These are phyloP conservation scores for Pichia thaimueangensis DNA, from an alignment of 805 yeast species.

Conservation along the genomic window DNA sequence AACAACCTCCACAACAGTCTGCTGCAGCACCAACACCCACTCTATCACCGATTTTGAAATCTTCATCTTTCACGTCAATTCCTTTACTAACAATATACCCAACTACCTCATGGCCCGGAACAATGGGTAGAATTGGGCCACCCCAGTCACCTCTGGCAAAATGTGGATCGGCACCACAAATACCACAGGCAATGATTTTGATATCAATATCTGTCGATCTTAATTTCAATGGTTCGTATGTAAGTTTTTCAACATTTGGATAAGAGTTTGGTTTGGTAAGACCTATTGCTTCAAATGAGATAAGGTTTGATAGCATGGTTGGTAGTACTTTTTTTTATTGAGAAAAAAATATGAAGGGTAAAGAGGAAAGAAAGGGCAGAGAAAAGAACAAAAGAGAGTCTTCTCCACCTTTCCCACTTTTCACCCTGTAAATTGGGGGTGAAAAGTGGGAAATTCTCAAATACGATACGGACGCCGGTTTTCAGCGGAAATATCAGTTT, in stretches of 20 bases:
- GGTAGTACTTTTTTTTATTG: too few species aligned
- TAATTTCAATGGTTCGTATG: conserved; percentile 12
- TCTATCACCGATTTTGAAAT: conserved; percentile 39
- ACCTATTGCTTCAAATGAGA: too few species aligned
- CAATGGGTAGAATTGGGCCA: conserved; percentile 11
- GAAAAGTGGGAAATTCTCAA: too few species aligned
- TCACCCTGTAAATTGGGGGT: too few species aligned
- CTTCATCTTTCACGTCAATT: conserved; percentile 23
- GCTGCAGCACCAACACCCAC: conserved; percentile 45
- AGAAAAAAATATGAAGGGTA: too few species aligned
- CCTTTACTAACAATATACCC: conserved; percentile 37
- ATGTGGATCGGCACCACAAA: conserved; percentile 54
- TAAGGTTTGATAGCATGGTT: too few species aligned
- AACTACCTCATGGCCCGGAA: conserved; percentile 42
- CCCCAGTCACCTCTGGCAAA: conserved; percentile 29
- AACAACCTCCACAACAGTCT: conserved; percentile 34
- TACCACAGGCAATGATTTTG: conserved; percentile 36
- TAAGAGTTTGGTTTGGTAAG: conserved; percentile 9
- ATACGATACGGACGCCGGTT: too few species aligned
- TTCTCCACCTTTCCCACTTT: too few species aligned
- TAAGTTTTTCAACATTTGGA: conserved; percentile 11
- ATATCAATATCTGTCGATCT: conserved; percentile 33
- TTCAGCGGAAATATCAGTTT: too few species aligned
- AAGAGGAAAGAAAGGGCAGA: too few species aligned
- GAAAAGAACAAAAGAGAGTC: too few species aligned